A percentile compares a stretch with the other conserved stretches of the same genome.
These are phyloP conservation scores for Antrodiella citrinella DNA, from an alignment of 768 basidiomycete genomes.

Conservation along the genomic window DNA sequence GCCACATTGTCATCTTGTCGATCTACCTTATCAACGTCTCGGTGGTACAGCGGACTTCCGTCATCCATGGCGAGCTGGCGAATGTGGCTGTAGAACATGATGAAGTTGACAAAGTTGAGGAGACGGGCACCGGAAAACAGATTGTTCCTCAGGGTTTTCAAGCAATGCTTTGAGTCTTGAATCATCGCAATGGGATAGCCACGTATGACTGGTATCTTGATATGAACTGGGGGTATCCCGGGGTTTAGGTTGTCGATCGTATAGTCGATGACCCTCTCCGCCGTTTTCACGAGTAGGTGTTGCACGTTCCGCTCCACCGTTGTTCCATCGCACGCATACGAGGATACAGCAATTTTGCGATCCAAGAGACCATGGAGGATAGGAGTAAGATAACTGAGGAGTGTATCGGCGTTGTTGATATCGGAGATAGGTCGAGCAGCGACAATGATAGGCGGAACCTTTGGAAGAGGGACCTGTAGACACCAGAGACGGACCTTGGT, in stretches of 20 bases:
- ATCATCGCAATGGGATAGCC: conserved; percentile 20
- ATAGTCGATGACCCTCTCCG: neutral
- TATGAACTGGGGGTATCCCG: neutral
- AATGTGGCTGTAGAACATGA: conserved; percentile 14
- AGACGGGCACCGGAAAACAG: conserved; percentile 25
- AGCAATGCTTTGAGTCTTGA: conserved; percentile 29
- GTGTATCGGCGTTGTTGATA: conserved; percentile 11
- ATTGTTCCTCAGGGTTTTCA: conserved; percentile 30
- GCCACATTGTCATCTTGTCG: conserved; percentile 39
- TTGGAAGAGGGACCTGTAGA: conserved; percentile 24
- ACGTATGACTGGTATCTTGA: conserved; percentile 6
- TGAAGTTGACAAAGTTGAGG: conserved; percentile 18
- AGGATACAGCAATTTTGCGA: conserved; percentile 19
- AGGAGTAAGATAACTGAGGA: conserved; percentile 7
- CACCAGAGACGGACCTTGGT: conserved; percentile 27
- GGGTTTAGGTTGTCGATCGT: neutral
- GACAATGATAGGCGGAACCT: conserved; percentile 27
- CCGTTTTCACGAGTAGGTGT: neutral
- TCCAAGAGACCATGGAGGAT: conserved; percentile 23
- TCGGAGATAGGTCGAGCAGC: conserved; percentile 24
- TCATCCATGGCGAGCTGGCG: conserved; percentile 11
- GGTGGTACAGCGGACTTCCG: conserved; percentile 19
- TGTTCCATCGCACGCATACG: conserved; percentile 29
- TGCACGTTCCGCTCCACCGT: conserved; percentile 24
- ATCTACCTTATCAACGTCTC: conserved; percentile 32